phyloP scores from a whole-genome alignment of 2,329 filamentous ascomycete species.

The Leptographium wingfieldii region DNA sequence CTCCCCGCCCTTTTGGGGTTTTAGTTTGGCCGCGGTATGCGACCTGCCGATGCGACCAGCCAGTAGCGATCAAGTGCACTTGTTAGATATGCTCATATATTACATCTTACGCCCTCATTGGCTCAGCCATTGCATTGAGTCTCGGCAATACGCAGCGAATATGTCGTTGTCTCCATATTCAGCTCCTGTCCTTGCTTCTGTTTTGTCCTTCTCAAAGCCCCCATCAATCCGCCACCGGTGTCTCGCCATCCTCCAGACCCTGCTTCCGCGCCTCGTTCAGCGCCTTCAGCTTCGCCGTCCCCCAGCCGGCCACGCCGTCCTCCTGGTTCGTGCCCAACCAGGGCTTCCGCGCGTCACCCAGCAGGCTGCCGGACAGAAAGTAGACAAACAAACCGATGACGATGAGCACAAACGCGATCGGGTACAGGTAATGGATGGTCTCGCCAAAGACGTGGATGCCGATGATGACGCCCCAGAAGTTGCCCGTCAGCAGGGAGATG shows the following conservation, averaged over 20 bases:
- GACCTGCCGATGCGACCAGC: no score
- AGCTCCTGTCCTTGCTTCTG: neutral
- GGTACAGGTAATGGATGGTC: slow-evolving; percentile 78
- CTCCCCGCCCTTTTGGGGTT: no score
- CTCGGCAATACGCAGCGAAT: no score
- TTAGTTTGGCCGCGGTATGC: no score
- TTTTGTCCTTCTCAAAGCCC: neutral
- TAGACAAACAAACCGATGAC: slow-evolving; percentile 77
- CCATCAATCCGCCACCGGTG: neutral
- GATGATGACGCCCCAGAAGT: slow-evolving; percentile 95
- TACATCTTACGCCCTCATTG: no score
- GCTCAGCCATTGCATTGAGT: no score
- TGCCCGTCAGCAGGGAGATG: slow-evolving; percentile 82
- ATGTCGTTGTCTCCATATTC: no score
- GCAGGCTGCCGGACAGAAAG: slow-evolving; percentile 67
- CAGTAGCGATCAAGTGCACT: no score
- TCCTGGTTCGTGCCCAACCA: slow-evolving; percentile 88
- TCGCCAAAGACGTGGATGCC: slow-evolving; percentile 77
- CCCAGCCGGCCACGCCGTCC: slow-evolving; percentile 63
- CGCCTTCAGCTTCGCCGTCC: slow-evolving; percentile 72
- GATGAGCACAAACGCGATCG: slow-evolving; percentile 89
- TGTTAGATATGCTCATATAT: no score
- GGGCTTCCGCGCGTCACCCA: slow-evolving; percentile 86
- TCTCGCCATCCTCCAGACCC: slow-evolving; percentile 14
- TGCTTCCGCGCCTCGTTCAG: slow-evolving; percentile 41